These are phyloP conservation scores for Fraxinus quadrangulata DNA, from an alignment of 257 asterid genomes.

Conservation along the genomic window DNA sequence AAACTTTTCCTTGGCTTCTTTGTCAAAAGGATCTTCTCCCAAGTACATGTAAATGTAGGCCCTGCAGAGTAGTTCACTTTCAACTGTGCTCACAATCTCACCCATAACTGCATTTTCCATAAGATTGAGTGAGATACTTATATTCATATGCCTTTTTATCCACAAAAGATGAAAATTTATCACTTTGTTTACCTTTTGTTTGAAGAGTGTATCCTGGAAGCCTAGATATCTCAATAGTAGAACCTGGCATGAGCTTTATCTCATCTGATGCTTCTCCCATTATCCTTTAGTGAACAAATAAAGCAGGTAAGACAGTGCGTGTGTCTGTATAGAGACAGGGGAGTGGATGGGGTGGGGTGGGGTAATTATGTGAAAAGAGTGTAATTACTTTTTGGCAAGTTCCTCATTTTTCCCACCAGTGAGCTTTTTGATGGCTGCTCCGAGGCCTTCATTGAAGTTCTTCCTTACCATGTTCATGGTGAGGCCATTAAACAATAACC, in stretches of 20 bases:
- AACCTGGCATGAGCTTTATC: slow-evolving; percentile 65
- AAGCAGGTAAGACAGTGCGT: slow-evolving; percentile 19
- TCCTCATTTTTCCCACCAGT: slow-evolving; percentile 68
- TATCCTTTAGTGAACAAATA: slow-evolving; percentile 46
- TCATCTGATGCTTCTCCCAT: slow-evolving; percentile 76
- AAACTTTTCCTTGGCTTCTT: slow-evolving; percentile 70
- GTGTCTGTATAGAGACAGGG: background rate
- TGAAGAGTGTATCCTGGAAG: slow-evolving; percentile 74
- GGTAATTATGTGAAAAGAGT: background rate
- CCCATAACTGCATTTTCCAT: slow-evolving; percentile 53
- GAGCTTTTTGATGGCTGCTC: slow-evolving; percentile 75
- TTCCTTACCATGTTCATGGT: slow-evolving; percentile 79
- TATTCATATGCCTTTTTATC: background rate
- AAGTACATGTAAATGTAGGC: slow-evolving; percentile 59
- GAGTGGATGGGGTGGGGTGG: background rate
- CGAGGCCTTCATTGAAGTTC: slow-evolving; percentile 66
- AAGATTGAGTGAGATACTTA: slow-evolving; percentile 17
- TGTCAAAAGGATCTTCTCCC: slow-evolving; percentile 81
- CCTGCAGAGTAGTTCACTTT: slow-evolving; percentile 74
- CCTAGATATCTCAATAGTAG: slow-evolving; percentile 70
- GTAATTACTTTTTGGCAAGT: slow-evolving; percentile 57
- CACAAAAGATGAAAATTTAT: background rate
- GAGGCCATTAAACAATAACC: slow-evolving; percentile 64
- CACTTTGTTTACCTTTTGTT: slow-evolving; percentile 54
- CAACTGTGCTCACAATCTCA: slow-evolving; percentile 61